These are phyloP conservation scores for Penicillium turbatum DNA, from an alignment of 495 filamentous ascomycete genomes.

Conservation along the genomic window DNA sequence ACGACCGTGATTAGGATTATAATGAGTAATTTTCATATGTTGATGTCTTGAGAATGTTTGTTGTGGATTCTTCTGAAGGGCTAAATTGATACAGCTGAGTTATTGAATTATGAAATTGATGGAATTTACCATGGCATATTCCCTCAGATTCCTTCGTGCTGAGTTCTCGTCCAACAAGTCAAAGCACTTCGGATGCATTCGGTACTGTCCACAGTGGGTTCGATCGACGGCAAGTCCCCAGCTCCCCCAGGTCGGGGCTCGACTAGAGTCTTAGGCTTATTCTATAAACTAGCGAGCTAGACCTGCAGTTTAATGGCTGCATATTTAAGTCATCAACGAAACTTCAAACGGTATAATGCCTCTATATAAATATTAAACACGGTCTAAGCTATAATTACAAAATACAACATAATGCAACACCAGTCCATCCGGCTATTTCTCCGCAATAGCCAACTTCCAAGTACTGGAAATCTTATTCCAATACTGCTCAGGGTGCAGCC, in stretches of 20 bases:
- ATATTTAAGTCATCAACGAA: no score
- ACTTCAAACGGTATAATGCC: background rate
- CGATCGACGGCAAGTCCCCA: no score
- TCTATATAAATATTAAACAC: slow-evolving; percentile 1
- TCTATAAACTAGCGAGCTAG: no score
- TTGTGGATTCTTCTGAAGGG: background rate
- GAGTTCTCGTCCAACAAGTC: no score
- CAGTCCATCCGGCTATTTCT: background rate
- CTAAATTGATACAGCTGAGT: background rate
- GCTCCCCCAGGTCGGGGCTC: no score
- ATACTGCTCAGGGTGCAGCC: slow-evolving; percentile 48
- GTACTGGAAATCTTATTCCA: slow-evolving; percentile 43
- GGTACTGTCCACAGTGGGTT: no score
- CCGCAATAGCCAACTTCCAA: slow-evolving; percentile 33
- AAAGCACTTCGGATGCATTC: no score
- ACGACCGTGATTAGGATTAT: slow-evolving; percentile 36
- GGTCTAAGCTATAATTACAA: slow-evolving; percentile 2
- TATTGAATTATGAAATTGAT: background rate
- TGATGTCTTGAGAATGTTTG: background rate
- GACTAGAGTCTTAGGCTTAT: no score
- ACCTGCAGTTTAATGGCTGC: no score
- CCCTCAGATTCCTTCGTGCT: no score
- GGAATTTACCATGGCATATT: no score
- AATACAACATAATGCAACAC: background rate
- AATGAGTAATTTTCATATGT: background rate